Evolutionary conservation across 148 eudicot genomes (phyloP).

Genomic region (Chenopodium album): DNA sequence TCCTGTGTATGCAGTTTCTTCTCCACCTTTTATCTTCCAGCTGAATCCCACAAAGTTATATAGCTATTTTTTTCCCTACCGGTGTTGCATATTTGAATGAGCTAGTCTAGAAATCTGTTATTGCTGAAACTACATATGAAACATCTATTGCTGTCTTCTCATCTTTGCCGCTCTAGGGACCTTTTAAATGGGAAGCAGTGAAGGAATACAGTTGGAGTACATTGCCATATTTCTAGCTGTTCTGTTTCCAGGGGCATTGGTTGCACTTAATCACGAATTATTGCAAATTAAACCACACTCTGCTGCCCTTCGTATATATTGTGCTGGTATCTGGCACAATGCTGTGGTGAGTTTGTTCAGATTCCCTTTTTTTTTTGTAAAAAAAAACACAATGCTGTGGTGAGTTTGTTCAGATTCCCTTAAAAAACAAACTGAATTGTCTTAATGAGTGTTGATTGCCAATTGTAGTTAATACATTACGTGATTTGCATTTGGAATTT

Average conservation of each 20-base stretch:
- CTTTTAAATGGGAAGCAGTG: constrained; percentile 57
- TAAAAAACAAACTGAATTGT: not conserved
- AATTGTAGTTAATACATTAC: not conserved
- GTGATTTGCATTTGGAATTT: not conserved
- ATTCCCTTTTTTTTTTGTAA: not conserved
- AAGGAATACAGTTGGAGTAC: constrained; percentile 83
- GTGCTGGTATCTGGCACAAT: constrained; percentile 99
- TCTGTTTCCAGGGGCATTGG: constrained; percentile 90
- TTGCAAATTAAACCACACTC: constrained; percentile 55
- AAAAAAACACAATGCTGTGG: constrained; percentile 67
- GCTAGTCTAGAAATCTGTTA: not conserved
- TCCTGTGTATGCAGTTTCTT: too few relatives aligned
- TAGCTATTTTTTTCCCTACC: not conserved
- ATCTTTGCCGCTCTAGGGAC: constrained; percentile 40
- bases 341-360: constrained; percentile 62
- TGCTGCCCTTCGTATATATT: constrained; percentile 76
- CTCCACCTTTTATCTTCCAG: too few relatives aligned
- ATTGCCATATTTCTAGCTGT: constrained; percentile 78
- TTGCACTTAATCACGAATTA: constrained; percentile 71
- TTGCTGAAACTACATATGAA: not conserved
- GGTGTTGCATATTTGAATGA: not conserved
- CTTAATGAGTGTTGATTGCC: not conserved
- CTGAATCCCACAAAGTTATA: too few relatives aligned
- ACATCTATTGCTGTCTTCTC: constrained; percentile 26
- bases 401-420: constrained; percentile 34